Evolutionary conservation across 345 rosid species (phyloP), one percentile per base, ranked within the genome.

Genomic region (Garcia nutans): DNA sequence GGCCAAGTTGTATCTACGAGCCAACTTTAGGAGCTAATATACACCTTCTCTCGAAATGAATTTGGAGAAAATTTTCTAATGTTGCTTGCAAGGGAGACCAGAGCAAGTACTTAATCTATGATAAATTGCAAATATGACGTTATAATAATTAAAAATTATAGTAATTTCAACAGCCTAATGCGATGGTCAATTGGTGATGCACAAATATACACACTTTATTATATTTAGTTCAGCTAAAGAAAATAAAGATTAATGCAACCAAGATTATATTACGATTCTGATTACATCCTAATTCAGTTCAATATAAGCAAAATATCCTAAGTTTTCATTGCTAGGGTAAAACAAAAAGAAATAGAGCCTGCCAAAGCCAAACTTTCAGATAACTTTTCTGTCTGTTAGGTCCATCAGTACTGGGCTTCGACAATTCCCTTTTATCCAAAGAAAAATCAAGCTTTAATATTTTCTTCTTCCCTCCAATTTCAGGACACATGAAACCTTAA

Each of bases 271-370:
- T 47, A 68, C 55, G 16, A 41, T 23, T 47, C 45, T 49, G 11
- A 68, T 68, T 47, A 68, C 71, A 47, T 22, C 71, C 71, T 68
- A 23, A 11, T 45, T 45, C 57, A 47, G 28, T 15, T 52, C 12
- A 45, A 12, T 31, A 45, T 1, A 49, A 22, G 9, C 11, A 65
- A n/a, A 47, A 19, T 41, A 8, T 6, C 11, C 22, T 20, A 5
- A 60, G 17, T 12, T 62, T 13, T 12, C 63, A 10, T 62, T 28
- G 17, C 66, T 37, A 37, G 33, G 15, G 15, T 2, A 4, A 62
- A 62, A 15, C 19, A 62, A 62, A 61, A 15, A 12, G 31, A 62
- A 59, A 9, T 0, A 26, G 23, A 16, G 10, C 68, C 68, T 33
- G 68, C 20, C 50, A 65, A 23, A 13, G 68, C 20, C 50, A 65